Evolutionary conservation across 1,284 basidiomycete species (phyloP).

Genomic region (Ustilago loliicola): DNA sequence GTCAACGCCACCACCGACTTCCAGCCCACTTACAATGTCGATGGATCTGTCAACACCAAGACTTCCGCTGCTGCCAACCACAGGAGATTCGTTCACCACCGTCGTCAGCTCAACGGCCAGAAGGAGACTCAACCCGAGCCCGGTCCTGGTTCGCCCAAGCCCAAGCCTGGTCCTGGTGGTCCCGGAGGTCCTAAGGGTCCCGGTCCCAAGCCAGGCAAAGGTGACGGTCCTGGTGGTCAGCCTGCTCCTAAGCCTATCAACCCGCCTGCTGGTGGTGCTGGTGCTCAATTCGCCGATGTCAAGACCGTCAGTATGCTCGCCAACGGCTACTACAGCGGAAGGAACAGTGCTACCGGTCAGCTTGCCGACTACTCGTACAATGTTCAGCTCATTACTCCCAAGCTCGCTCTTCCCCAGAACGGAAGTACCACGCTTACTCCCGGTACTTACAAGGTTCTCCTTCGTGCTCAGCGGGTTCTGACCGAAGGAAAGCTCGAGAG

Average conservation of each 20-base stretch:
- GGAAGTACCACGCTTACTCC: slow-evolving; percentile 73
- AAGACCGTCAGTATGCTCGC: slow-evolving; percentile 43
- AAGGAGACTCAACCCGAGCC: slow-evolving; percentile 16
- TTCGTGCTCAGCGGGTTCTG: slow-evolving; percentile 77
- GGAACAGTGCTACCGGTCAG: slow-evolving; percentile 44
- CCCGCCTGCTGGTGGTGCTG: not conserved
- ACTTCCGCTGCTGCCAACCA: slow-evolving; percentile 19
- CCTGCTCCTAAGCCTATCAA: slow-evolving; percentile 5
- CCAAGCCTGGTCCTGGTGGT: slow-evolving; percentile 5
- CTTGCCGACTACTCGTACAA: slow-evolving; percentile 47
- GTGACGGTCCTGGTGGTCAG: not conserved
- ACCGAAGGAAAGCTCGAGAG: slow-evolving; percentile 74
- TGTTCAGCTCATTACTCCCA: slow-evolving; percentile 27
- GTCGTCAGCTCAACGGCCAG: slow-evolving; percentile 29
- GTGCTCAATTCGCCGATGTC: slow-evolving; percentile 37
- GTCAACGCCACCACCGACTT: slow-evolving; percentile 44
- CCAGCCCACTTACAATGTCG: slow-evolving; percentile 41
- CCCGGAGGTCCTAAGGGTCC: slow-evolving; percentile 3
- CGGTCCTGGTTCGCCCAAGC: slow-evolving; percentile 3
- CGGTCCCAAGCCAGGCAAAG: slow-evolving; percentile 1
- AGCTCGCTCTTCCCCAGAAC: slow-evolving; percentile 36
- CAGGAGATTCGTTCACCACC: slow-evolving; percentile 41
- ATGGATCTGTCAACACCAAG: slow-evolving; percentile 25
- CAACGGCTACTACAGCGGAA: slow-evolving; percentile 39
- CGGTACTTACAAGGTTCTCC: slow-evolving; percentile 76